phyloP scores from a whole-genome alignment of 1,139 yeast genomes.

The Kodamaea sp. region DNA sequence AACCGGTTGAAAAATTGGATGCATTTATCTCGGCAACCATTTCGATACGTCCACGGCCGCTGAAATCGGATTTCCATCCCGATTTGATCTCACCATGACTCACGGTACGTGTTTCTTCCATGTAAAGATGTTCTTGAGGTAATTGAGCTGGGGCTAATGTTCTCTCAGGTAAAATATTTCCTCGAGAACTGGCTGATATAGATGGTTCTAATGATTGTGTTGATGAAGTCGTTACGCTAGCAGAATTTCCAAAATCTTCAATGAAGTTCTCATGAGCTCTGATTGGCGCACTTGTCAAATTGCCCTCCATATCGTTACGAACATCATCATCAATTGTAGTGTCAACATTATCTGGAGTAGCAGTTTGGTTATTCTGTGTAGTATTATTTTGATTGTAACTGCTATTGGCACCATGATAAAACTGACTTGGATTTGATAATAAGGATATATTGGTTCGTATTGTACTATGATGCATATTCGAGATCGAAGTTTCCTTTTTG shows the following conservation, averaged over 20 bases:
- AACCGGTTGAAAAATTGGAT: constrained; percentile 56
- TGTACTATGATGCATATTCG: constrained; percentile 38
- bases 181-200: not conserved
- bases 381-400: constrained; percentile 1
- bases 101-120: constrained; percentile 71
- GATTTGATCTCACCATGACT: constrained; percentile 75
- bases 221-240: not conserved
- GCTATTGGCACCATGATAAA: constrained; percentile 6
- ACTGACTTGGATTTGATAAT: constrained; percentile 11
- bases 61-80: constrained; percentile 94
- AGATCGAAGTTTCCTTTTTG: constrained; percentile 7
- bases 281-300: constrained; percentile 25
- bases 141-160: not conserved
- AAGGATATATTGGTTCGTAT: constrained; percentile 31
- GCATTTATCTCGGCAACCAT: constrained; percentile 66
- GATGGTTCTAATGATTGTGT: not conserved
- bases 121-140: constrained; percentile 35
- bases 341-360: constrained; percentile 5
- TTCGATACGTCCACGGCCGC: constrained; percentile 72
- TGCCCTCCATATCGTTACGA: constrained; percentile 14
- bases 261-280: constrained; percentile 25
- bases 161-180: constrained; percentile 1
- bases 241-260: constrained; percentile 25
- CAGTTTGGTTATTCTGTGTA: constrained; percentile 4
- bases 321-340: constrained; percentile 11